Base-by-base conservation (phyloP, 1,139 yeast genomes). In the Candida dubliniensis region DNA sequence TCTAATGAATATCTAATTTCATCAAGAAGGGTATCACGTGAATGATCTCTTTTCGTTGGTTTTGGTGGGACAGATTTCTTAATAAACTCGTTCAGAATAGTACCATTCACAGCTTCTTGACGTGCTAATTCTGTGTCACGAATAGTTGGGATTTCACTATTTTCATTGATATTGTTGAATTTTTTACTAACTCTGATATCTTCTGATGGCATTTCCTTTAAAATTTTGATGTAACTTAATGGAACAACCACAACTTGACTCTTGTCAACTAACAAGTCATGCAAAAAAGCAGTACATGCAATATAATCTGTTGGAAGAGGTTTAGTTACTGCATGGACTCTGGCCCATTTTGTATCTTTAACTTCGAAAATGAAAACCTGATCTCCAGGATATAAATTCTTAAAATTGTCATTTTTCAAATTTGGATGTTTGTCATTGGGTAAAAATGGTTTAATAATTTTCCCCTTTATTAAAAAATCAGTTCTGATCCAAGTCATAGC, bases 331-430 rank as follows among this genome's bases (percentile, higher is more conserved):
- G 79, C 74, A 61, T 88, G 87, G 14, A 91, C 96, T 56, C 96
- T 75, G 31, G 84, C 90, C 96, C 96, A 88, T 48, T 77, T 77
- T 12, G 73, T 72, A 37, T 69, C 70, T 51, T 77, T 78, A 27
- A 82, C 72, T 61, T 89, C 96, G 58, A 89, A 87, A 31, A 87
- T 70, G 61, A 78, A 87, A 27, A 87, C 82, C 51, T 84, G 87
- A 60, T 89, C 96, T 31, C 96, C 96, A 15, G 89, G 84, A 57
- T 82, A 84, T 43, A 88, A 63, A 55, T 84, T 80, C 49, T 68
- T 69, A 63, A 77, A 77, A 52, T 63, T 59, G 2, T 60, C 67
- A 50, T 70, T 71, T 44, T 54, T 59, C 45, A 73, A 61, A 31
- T 65, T 64, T 10, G 78, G 77, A 51, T 69, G 73, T 46, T 71